Percentiles rank a stretch among this genome's conserved stretches.
Conservation (phyloP, 2,329 filamentous ascomycete genomes). For the Fusarium sublunatum region DNA sequence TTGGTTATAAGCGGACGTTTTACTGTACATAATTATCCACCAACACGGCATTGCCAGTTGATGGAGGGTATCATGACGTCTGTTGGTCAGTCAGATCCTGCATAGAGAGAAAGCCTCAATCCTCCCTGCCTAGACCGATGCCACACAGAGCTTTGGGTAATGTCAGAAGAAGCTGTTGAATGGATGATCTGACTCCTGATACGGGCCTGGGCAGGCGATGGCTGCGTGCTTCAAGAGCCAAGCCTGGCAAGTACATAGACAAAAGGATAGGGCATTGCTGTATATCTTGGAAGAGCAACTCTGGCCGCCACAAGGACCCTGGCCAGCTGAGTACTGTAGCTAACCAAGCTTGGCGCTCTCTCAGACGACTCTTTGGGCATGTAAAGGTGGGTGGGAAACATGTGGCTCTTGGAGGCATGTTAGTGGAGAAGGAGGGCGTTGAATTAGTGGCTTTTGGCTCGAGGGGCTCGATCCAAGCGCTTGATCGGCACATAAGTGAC, state of each 20-base stretch:
- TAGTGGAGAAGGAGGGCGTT: conserved; percentile 31
- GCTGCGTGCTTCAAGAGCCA: no score
- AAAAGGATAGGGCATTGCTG: no score
- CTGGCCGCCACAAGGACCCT: no score
- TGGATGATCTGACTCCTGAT: neutral
- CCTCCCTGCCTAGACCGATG: conserved; percentile 8
- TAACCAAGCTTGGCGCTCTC: neutral
- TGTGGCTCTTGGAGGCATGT: conserved; percentile 11
- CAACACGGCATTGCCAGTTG: neutral
- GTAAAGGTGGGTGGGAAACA: conserved; percentile 7
- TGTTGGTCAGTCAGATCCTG: conserved; percentile 5
- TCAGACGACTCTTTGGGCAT: conserved; percentile 4
- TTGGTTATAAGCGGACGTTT: neutral
- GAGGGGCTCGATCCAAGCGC: conserved; percentile 17
- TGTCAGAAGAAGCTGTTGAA: neutral
- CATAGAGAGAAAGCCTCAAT: conserved; percentile 10
- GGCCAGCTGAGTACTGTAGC: neutral
- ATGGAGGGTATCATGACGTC: conserved; percentile 2
- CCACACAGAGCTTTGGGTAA: neutral
- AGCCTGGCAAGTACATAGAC: no score
- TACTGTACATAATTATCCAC: no score
- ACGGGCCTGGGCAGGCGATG: neutral
- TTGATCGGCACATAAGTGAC: conserved; percentile 35
- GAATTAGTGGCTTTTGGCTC: conserved; percentile 20
- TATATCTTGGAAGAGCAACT: no score